Base-by-base conservation (phyloP, 805 yeast species). In the Wickerhamiella galacta region DNA sequence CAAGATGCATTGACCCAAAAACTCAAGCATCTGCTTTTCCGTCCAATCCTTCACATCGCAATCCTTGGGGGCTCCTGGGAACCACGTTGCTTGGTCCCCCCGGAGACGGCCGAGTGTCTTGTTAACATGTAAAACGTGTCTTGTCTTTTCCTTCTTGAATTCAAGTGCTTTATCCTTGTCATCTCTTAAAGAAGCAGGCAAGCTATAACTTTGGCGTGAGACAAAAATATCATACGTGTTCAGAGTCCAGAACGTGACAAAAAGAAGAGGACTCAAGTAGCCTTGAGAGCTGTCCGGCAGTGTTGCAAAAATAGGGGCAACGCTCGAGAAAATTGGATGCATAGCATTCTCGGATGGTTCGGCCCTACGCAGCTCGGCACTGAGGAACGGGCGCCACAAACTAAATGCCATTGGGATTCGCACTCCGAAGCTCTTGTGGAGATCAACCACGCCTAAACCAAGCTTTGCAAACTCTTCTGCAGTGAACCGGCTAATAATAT, bases 161-260 rank as follows among this genome's bases (percentile, higher is more conserved):
- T 4, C 7, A 2, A 2, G 6, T 10, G 20, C 14, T 12, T 24
- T 4, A 16, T 23, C 25, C 24, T 14, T 12, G 9, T 6, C n/a
- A n/a, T n/a, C n/a, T n/a, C n/a, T n/a, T n/a, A n/a, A n/a, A n/a
- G n/a, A n/a, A n/a, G n/a, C n/a, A n/a, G n/a, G n/a, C n/a, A n/a
- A n/a, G n/a, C n/a, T n/a, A n/a, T n/a, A n/a, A n/a, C n/a, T n/a
- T n/a, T n/a, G n/a, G n/a, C n/a, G n/a, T n/a, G n/a, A n/a, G n/a
- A n/a, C n/a, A n/a, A n/a, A n/a, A 7, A 83, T 68, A 45, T 83
- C 94, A 46, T 76, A 73, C 6, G 81, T 54, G 0, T 75, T 65
- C 21, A 77, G 57, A 39, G 61, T 69, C 95, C 94, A 85, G 44
- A 83, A 85, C 1, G 66, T 57, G 2, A 60, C 54, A 45, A 64